Conservation (phyloP, 768 basidiomycete species). For the Podaxis sp. region DNA sequence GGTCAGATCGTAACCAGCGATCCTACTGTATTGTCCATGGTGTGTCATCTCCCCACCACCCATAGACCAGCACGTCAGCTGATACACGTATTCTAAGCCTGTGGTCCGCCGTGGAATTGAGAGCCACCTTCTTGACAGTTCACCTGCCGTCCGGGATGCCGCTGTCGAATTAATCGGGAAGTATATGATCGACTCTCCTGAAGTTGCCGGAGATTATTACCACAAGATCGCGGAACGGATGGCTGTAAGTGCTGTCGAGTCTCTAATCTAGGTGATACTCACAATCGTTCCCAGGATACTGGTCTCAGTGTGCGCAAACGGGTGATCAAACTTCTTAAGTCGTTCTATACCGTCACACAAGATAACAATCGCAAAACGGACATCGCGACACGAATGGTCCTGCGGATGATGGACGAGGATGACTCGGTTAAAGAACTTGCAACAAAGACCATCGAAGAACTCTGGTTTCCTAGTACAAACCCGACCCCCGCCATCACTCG, state of each 20-base stretch:
- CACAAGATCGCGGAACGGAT: constrained; percentile 86
- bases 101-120: constrained; percentile 88
- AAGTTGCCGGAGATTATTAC: constrained; percentile 90
- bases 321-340: constrained; percentile 91
- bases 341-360: constrained; percentile 69
- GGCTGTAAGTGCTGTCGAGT: constrained; percentile 54
- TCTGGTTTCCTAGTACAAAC: constrained; percentile 68
- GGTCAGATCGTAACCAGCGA: constrained; percentile 91
- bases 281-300: constrained; percentile 64
- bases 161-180: constrained; percentile 98
- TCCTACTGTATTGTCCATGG: constrained; percentile 74
- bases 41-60: constrained; percentile 34
- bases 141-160: constrained; percentile 93
- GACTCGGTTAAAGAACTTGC: constrained; percentile 94
- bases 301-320: constrained; percentile 93
- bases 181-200: constrained; percentile 87
- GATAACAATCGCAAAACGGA: constrained; percentile 66
- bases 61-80: no score
- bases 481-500: constrained; percentile 38
- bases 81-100: constrained; percentile 36
- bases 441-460: constrained; percentile 83
- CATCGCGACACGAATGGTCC: constrained; percentile 78
- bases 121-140: constrained; percentile 85
- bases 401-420: constrained; percentile 90
- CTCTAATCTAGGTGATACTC: not conserved